Evolutionary conservation across 2,329 filamentous ascomycete species (phyloP).

Genomic region (Fonsecaea nubica): DNA sequence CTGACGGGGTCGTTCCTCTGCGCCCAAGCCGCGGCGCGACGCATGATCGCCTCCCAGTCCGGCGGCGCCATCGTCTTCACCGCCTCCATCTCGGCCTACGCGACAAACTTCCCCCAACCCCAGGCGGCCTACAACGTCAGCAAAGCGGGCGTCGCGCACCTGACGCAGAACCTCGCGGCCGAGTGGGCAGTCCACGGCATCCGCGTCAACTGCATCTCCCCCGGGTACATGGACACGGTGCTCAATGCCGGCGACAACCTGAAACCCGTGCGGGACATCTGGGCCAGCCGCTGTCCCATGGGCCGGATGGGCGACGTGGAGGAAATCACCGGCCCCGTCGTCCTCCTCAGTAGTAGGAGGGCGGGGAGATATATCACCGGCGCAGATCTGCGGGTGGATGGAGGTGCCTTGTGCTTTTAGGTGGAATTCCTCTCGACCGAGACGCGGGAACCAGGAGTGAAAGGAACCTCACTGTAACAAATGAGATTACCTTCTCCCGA

Average conservation of each 20-base stretch:
- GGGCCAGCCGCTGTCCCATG: slow-evolving; percentile 66
- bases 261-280: slow-evolving; percentile 59
- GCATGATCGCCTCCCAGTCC: slow-evolving; percentile 59
- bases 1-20: slow-evolving; percentile 73
- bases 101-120: slow-evolving; percentile 66
- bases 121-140: slow-evolving; percentile 73
- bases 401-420: slow-evolving; percentile 50
- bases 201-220: slow-evolving; percentile 71
- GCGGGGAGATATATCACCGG: slow-evolving; percentile 73
- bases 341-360: slow-evolving; percentile 64
- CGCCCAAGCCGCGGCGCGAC: slow-evolving; percentile 67
- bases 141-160: slow-evolving; percentile 69
- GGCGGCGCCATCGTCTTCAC: slow-evolving; percentile 72
- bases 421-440: neutral
- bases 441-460: too few species aligned
- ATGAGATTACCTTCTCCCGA: too few species aligned
- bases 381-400: slow-evolving; percentile 70
- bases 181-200: slow-evolving; percentile 77
- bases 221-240: slow-evolving; percentile 79
- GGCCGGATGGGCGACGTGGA: slow-evolving; percentile 69
- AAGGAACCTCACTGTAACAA: too few species aligned
- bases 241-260: slow-evolving; percentile 71
- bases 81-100: slow-evolving; percentile 64
- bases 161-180: slow-evolving; percentile 70
- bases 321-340: slow-evolving; percentile 68